phyloP scores from a whole-genome alignment of 306 rosid species.

The Comarum palustre region DNA sequence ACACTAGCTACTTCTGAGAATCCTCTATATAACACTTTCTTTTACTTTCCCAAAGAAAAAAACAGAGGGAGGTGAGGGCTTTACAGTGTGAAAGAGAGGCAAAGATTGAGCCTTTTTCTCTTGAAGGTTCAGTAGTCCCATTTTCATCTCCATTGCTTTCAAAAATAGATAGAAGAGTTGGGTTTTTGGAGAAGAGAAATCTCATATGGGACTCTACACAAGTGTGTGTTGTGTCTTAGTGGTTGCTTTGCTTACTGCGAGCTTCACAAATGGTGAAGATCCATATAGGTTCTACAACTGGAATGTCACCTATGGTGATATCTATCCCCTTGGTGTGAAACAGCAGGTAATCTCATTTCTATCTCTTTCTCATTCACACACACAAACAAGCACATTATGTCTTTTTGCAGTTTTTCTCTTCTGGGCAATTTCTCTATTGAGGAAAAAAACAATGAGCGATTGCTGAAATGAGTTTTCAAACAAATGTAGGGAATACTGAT shows the following conservation, averaged over 20 bases:
- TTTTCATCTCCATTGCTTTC: constrained; percentile 18
- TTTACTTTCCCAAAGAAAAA: not conserved
- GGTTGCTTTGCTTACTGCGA: constrained; percentile 34
- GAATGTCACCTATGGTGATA: constrained; percentile 84
- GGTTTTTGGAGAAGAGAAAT: constrained; percentile 11
- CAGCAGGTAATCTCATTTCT: constrained; percentile 46
- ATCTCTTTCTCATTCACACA: too few relatives aligned
- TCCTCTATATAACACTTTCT: constrained; percentile 5
- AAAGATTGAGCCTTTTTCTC: constrained; percentile 12
- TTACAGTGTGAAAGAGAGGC: constrained; percentile 7
- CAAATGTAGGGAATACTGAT: constrained; percentile 72
- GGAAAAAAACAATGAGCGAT: not conserved
- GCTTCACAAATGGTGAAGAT: constrained; percentile 55
- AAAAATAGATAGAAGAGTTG: not conserved
- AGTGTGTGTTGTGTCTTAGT: constrained; percentile 31
- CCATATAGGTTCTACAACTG: constrained; percentile 73
- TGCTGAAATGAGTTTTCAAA: constrained; percentile 16
- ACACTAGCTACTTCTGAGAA: constrained; percentile 15
- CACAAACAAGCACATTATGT: not conserved
- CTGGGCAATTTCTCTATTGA: not conserved
- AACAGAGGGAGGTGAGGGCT: not conserved
- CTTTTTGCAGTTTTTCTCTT: not conserved
- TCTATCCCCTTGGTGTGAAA: constrained; percentile 78
- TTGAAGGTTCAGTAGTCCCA: constrained; percentile 12
- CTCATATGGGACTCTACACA: constrained; percentile 40